A percentile compares a stretch with the other conserved stretches of the same genome.
Evolutionary conservation across 805 yeast species (phyloP).

Genomic region (Nematodospora valgi): DNA sequence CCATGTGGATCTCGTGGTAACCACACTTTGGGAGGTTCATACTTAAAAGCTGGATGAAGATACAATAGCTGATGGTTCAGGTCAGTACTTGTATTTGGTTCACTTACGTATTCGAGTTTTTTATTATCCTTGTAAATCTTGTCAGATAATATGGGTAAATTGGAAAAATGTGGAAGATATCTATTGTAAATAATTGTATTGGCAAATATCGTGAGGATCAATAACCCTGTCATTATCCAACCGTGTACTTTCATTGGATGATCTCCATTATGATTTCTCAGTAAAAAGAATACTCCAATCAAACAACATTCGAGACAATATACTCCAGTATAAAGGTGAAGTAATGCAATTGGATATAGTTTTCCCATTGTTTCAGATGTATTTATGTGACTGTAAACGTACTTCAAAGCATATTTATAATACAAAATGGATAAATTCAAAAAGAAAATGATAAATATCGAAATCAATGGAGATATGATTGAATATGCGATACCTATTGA

Average conservation of each 20-base stretch:
- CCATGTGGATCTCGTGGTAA: constrained; percentile 37
- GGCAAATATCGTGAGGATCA: constrained; percentile 52
- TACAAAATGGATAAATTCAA: constrained; percentile 54
- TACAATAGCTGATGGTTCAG: constrained; percentile 26
- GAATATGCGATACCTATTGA: constrained; percentile 78
- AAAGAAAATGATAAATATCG: constrained; percentile 58
- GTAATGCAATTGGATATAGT: constrained; percentile 68
- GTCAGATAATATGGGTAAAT: constrained; percentile 26
- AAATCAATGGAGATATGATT: constrained; percentile 74
- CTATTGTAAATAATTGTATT: constrained; percentile 51
- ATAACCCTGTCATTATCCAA: constrained; percentile 47
- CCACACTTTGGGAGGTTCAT: constrained; percentile 37
- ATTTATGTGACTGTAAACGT: constrained; percentile 49
- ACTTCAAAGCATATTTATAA: constrained; percentile 65
- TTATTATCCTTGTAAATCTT: constrained; percentile 4
- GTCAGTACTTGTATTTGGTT: background rate
- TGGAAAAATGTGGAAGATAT: constrained; percentile 29
- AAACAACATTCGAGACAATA: constrained; percentile 78
- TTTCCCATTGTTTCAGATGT: constrained; percentile 65
- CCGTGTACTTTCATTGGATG: constrained; percentile 48
- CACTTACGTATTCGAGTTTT: background rate
- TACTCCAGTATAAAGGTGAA: constrained; percentile 76
- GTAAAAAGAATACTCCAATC: constrained; percentile 70
- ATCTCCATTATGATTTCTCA: constrained; percentile 45
- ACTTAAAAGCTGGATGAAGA: constrained; percentile 37